These are phyloP conservation scores for Diacronema lutheri DNA, from an alignment of 78 protist genomes.

Conservation along the genomic window DNA sequence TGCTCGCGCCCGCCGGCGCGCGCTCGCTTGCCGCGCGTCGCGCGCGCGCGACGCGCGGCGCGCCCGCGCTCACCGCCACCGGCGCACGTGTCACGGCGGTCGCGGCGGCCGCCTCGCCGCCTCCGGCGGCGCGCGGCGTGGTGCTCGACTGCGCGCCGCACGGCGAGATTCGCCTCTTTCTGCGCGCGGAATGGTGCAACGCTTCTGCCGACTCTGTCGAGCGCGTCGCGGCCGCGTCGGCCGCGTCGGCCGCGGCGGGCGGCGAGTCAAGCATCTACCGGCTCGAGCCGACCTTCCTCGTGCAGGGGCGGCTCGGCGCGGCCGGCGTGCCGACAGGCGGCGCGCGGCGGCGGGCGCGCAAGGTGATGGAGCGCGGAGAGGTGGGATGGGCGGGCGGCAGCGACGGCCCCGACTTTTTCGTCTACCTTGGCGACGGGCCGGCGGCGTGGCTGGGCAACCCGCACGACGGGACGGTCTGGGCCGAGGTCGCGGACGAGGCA, in stretches of 20 bases:
- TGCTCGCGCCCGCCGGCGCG: no score
- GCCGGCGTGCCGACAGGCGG: neutral
- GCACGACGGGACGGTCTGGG: slow-evolving; percentile 9
- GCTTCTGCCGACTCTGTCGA: neutral
- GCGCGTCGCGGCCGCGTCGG: neutral
- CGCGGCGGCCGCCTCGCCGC: no score
- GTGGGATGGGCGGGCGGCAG: slow-evolving; percentile 10
- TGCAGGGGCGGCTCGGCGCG: neutral
- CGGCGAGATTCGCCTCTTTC: neutral
- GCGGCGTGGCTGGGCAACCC: neutral
- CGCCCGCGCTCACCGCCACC: no score
- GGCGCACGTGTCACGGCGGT: no score
- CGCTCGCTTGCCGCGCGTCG: no score
- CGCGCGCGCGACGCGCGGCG: no score
- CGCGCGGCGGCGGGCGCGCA: neutral
- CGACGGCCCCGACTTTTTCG: neutral
- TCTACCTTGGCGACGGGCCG: slow-evolving; percentile 4
- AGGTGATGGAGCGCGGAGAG: slow-evolving; percentile 18
- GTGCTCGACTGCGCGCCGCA: no score
- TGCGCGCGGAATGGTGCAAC: slow-evolving; percentile 3
- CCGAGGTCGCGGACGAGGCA: slow-evolving; percentile 9
- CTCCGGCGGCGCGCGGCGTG: no score
- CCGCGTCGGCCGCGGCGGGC: neutral
- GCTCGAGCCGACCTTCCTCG: slow-evolving; percentile 14
- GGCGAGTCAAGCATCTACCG: neutral